These are phyloP conservation scores for Cladobotryum mycophilum DNA, from an alignment of 2,329 filamentous ascomycete species.

Conservation along the genomic window DNA sequence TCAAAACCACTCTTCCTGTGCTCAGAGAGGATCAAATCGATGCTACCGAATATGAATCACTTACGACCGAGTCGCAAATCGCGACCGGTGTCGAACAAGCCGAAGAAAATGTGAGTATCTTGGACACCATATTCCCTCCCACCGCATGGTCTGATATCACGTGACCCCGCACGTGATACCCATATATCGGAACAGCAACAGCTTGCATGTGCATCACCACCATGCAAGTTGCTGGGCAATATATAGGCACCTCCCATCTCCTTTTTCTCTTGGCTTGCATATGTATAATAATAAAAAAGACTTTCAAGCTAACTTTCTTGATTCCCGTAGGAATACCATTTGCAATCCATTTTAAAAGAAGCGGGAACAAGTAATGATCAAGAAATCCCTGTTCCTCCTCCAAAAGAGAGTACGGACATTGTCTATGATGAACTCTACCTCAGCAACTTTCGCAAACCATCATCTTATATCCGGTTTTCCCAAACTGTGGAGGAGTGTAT, in stretches of 20 bases:
- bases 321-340: constrained; percentile 79
- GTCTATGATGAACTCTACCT: constrained; percentile 88
- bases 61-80: constrained; percentile 77
- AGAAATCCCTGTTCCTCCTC: constrained; percentile 61
- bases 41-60: constrained; percentile 74
- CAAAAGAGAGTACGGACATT: constrained; percentile 53
- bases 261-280: constrained; percentile 5
- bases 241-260: constrained; percentile 1
- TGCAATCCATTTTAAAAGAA: constrained; percentile 69
- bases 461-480: constrained; percentile 94
- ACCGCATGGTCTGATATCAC: constrained; percentile 37
- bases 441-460: constrained; percentile 71
- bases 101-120: constrained; percentile 84
- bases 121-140: constrained; percentile 17
- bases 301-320: constrained; percentile 1
- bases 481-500: constrained; percentile 96
- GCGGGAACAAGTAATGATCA: constrained; percentile 50
- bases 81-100: constrained; percentile 95
- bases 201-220: constrained; percentile 15
- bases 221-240: constrained; percentile 6
- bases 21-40: constrained; percentile 89
- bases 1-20: constrained; percentile 81
- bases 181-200: too few relatives aligned
- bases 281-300: constrained; percentile 1
- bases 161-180: constrained; percentile 42